Base-by-base conservation (phyloP, 2,329 filamentous ascomycete genomes). In the Cordyceps tenuipes region DNA sequence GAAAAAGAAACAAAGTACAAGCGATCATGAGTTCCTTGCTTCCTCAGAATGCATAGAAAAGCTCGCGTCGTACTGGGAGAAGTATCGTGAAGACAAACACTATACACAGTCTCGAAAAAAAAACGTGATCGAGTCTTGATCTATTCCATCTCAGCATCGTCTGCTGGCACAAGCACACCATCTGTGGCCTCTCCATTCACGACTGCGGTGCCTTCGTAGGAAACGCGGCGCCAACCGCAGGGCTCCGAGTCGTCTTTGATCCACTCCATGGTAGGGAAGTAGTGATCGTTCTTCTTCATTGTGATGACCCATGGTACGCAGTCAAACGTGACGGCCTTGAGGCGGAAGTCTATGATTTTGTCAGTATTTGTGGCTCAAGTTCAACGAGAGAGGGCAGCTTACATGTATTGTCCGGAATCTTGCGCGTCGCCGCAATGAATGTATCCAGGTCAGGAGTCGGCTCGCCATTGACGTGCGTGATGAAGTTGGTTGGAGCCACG, bases 281-380 rank as follows among this genome's bases (percentile, higher is more conserved):
- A 99, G 74, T 99, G 94, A 71, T 99, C 93, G 67, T 97, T 97
- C 83, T 97, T 97, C 85, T 99, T 99, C 90, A 99, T 96, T 9
- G 94, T 99, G 44, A 95, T 90, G n/a, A 99, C 91, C 91, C 94
- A 99, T 3, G 93, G 93, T 10, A 99, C 91, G 68, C 95, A 96
- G 73, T 99, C 94, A 69, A 99, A 99, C 0, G 94, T 97, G 72
- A 97, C 91, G n/a, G 94, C 91, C 72, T 93, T 92, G 57, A 99
- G 81, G 19, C 94, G 87, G 85, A 99, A 99, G 75, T 99, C 85
- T 88, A 61, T 1, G 15, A 23, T 48, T 41, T 10, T 5, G 41
- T 41, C 19, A 41, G 23, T 8, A 13, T 17, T n/a, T 9, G 7
- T n/a, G 15, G 31, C 1, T 19, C 1, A 43, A 6, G 5, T 29